Evolutionary conservation across 73 alveolate species (phyloP).

Genomic region (Stentor coeruleus): DNA sequence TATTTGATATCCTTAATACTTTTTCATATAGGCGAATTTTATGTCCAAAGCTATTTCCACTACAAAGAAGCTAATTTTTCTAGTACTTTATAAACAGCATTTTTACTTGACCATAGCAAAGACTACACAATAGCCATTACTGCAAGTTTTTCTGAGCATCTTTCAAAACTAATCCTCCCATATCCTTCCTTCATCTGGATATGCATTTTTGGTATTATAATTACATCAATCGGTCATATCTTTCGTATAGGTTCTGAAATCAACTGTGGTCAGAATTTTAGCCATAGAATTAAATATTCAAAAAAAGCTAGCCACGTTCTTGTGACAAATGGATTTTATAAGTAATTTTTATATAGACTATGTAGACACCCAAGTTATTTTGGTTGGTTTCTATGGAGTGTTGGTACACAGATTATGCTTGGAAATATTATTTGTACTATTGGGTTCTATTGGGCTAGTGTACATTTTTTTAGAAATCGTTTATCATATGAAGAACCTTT

Average conservation of each 20-base stretch:
- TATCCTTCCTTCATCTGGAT: not conserved
- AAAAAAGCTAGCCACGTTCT: constrained; percentile 34
- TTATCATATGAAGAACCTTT: constrained; percentile 6
- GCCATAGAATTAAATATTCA: not conserved
- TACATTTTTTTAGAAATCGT: constrained; percentile 24
- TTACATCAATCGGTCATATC: not conserved
- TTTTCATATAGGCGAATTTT: constrained; percentile 14
- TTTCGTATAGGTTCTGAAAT: constrained; percentile 19
- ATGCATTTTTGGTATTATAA: not conserved
- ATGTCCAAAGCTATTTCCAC: constrained; percentile 19
- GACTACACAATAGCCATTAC: constrained; percentile 12
- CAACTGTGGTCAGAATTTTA: not conserved
- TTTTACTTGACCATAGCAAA: constrained; percentile 12
- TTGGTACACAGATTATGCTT: constrained; percentile 43
- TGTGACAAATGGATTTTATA: constrained; percentile 38
- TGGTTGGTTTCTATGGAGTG: constrained; percentile 44
- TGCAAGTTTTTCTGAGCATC: not conserved
- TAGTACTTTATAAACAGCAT: not conserved
- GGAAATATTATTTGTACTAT: constrained; percentile 38
- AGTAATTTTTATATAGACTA: not conserved
- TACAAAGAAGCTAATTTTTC: constrained; percentile 7
- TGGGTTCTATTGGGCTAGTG: constrained; percentile 22
- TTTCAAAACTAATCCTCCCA: not conserved
- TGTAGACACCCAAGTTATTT: constrained; percentile 49
- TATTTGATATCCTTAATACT: not conserved